phyloP scores from a whole-genome alignment of 768 basidiomycete species.

The Serendipita sp. region DNA sequence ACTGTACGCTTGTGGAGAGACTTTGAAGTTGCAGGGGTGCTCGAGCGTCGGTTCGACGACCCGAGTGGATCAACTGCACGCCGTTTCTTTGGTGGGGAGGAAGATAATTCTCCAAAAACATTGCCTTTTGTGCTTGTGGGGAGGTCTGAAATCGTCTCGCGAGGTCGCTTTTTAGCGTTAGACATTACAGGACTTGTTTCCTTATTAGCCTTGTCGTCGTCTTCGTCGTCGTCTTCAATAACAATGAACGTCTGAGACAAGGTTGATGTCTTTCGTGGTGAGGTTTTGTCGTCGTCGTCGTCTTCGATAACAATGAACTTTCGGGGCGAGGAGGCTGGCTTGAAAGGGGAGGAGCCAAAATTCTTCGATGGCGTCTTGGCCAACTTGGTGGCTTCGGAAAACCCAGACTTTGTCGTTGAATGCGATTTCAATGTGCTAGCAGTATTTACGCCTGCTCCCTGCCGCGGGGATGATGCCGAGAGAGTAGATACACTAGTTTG shows the following conservation, averaged over 20 bases:
- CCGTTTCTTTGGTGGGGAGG: not conserved
- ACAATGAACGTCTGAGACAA: not conserved
- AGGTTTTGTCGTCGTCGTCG: not conserved
- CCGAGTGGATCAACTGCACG: not conserved
- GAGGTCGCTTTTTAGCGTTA: not conserved
- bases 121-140: no score
- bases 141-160: not conserved
- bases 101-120: not conserved
- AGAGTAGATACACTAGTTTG: no score
- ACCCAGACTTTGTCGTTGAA: not conserved
- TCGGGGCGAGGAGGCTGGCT: not conserved
- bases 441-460: not conserved
- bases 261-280: not conserved
- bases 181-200: not conserved
- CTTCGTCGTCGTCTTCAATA: not conserved
- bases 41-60: no score
- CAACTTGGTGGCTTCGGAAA: not conserved
- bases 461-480: not conserved
- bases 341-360: not conserved
- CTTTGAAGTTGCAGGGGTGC: no score
- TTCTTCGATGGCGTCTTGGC: not conserved
- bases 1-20: no score
- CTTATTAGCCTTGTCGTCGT: not conserved
- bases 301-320: not conserved
- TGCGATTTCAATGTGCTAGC: not conserved